These are phyloP conservation scores for Dactylonectria estremocensis DNA, from an alignment of 2,329 filamentous ascomycete genomes.

Conservation along the genomic window DNA sequence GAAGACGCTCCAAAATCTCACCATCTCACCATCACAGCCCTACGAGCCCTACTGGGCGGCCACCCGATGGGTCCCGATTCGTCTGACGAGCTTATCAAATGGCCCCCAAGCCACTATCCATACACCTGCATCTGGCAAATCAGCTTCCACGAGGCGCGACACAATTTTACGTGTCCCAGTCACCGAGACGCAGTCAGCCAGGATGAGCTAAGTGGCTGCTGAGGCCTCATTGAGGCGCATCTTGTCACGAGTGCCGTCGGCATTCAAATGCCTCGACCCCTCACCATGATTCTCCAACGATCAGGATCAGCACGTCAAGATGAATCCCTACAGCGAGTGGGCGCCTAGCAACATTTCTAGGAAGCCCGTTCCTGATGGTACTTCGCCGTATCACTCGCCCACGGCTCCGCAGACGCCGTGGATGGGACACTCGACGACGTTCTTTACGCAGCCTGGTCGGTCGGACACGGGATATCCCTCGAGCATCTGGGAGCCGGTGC, in stretches of 20 bases:
- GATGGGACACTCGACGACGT: slow-evolving; percentile 3
- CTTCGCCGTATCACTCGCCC: not conserved
- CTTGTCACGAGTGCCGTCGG: not conserved
- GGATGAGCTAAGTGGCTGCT: not conserved
- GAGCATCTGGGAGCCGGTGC: slow-evolving; percentile 4
- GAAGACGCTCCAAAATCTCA: no score
- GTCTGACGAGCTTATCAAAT: not conserved
- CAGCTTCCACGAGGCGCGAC: not conserved
- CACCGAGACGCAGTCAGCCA: not conserved
- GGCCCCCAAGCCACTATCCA: not conserved
- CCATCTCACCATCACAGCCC: not conserved
- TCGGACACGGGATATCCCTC: not conserved
- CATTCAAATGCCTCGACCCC: not conserved
- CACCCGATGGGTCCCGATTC: not conserved
- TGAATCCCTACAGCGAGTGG: slow-evolving; percentile 1
- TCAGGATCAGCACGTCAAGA: not conserved
- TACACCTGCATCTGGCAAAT: not conserved
- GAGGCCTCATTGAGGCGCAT: not conserved
- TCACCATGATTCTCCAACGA: not conserved
- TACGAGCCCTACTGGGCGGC: not conserved
- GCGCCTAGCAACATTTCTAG: not conserved
- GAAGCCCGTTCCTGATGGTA: not conserved
- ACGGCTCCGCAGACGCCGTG: slow-evolving; percentile 4
- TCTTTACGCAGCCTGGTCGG: not conserved
- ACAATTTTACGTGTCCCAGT: not conserved